These are phyloP conservation scores for Fibroporia radiculosa DNA, from an alignment of 768 basidiomycete species.

Conservation along the genomic window DNA sequence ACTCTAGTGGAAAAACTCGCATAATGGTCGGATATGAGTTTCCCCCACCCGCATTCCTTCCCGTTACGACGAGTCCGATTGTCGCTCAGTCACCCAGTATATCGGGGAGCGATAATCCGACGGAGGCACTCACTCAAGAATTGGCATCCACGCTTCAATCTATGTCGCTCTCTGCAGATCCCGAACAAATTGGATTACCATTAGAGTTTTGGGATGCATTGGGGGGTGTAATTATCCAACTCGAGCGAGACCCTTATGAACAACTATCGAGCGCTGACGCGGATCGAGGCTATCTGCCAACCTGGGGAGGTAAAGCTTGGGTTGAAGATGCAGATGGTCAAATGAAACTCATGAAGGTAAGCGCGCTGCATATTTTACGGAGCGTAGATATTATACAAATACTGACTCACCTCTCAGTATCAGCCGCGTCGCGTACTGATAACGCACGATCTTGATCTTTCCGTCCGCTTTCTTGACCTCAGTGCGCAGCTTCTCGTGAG, in stretches of 20 bases:
- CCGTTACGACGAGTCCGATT: neutral
- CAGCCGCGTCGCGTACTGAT: conserved; percentile 59
- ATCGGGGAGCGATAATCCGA: conserved; percentile 3
- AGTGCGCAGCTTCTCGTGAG: conserved; percentile 58
- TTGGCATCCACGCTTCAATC: conserved; percentile 34
- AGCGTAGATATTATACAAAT: neutral
- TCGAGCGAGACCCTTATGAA: conserved; percentile 43
- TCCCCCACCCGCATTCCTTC: conserved; percentile 46
- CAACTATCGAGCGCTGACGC: conserved; percentile 22
- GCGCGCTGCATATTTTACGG: too few relatives aligned
- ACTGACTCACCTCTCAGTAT: conserved; percentile 29
- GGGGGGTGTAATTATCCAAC: conserved; percentile 35
- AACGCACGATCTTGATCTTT: conserved; percentile 55
- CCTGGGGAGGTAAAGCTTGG: conserved; percentile 48
- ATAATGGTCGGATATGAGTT: conserved; percentile 59
- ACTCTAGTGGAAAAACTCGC: conserved; percentile 29
- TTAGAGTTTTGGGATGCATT: conserved; percentile 32
- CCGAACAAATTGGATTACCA: conserved; percentile 29
- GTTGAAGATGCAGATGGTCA: conserved; percentile 43
- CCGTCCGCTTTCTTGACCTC: conserved; percentile 66
- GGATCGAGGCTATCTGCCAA: conserved; percentile 22
- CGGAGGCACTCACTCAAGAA: conserved; percentile 26
- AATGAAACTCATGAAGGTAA: conserved; percentile 49
- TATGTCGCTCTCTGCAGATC: conserved; percentile 31
- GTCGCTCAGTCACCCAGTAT: neutral